A percentile compares a stretch with the other conserved stretches of the same genome.
phyloP scores from a whole-genome alignment of 2,329 filamentous ascomycete genomes.

The Ophiostoma pallidulum region DNA sequence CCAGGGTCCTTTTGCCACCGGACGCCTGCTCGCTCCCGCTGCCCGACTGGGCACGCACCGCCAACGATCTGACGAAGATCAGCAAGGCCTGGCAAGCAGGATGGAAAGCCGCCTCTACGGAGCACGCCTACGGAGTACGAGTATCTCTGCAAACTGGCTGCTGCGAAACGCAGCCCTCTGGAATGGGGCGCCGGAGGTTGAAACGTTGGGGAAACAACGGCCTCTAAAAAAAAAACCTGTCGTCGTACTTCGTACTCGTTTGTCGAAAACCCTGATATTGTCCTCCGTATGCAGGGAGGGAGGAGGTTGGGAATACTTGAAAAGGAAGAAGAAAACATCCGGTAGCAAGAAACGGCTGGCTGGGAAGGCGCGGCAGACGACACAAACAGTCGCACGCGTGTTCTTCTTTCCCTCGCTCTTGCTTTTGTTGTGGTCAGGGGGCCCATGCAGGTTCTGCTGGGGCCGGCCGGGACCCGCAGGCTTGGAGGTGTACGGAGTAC shows the following conservation, averaged over 20 bases:
- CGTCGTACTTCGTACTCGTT: neutral
- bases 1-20: too few species aligned
- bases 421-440: constrained; percentile 4
- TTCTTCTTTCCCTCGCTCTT: neutral
- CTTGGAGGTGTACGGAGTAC: neutral
- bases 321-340: neutral
- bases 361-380: too few species aligned
- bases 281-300: constrained; percentile 1
- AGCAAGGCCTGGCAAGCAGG: too few species aligned
- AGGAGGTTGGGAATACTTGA: constrained; percentile 1
- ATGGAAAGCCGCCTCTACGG: too few species aligned
- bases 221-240: neutral
- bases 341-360: neutral
- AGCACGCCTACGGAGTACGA: too few species aligned
- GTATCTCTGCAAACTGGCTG: too few species aligned
- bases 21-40: too few species aligned
- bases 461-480: neutral
- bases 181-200: constrained; percentile 6
- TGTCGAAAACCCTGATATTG: too few species aligned
- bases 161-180: too few species aligned
- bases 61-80: too few species aligned
- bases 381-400: neutral
- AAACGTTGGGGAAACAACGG: constrained; percentile 11
- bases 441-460: too few species aligned
- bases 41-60: too few species aligned